Evolutionary conservation across 164 flowering plant genomes (phyloP).

Genomic region (Warburgia ugandensis): DNA sequence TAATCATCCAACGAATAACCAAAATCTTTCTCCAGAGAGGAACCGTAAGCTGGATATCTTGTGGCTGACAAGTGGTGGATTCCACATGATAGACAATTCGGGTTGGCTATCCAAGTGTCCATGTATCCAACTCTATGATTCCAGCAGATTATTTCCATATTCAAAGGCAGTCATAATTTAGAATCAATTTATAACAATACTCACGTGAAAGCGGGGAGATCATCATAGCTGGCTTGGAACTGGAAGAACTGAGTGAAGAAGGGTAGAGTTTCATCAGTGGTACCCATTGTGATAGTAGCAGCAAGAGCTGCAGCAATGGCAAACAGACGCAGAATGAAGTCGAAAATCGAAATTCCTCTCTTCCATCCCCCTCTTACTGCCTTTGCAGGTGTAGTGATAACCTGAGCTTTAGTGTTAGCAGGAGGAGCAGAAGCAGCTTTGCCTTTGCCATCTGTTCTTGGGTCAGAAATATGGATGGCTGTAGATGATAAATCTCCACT

Average conservation of each 20-base stretch:
- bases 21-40: too few species aligned
- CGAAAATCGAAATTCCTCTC: conserved; percentile 54
- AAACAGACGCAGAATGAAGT: conserved; percentile 52
- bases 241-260: conserved; percentile 85
- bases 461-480: conserved; percentile 27
- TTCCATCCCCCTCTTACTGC: conserved; percentile 25
- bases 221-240: conserved; percentile 67
- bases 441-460: conserved; percentile 26
- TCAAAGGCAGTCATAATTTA: too few species aligned
- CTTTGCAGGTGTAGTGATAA: conserved; percentile 1
- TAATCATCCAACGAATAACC: too few species aligned
- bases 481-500: conserved; percentile 23
- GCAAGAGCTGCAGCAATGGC: conserved; percentile 45
- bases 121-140: too few species aligned
- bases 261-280: conserved; percentile 70
- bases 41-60: too few species aligned
- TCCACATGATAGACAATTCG: too few species aligned
- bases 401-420: conserved; percentile 11
- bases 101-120: too few species aligned
- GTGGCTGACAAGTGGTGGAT: too few species aligned
- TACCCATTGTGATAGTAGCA: conserved; percentile 66
- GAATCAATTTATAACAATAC: too few species aligned
- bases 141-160: too few species aligned
- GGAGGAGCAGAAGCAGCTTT: conserved; percentile 23
- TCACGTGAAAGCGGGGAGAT: conserved; percentile 64